Percentiles rank a stretch among this genome's conserved stretches.
Evolutionary conservation across 306 rosid species (phyloP).

Genomic region (Trifolium subterraneum): DNA sequence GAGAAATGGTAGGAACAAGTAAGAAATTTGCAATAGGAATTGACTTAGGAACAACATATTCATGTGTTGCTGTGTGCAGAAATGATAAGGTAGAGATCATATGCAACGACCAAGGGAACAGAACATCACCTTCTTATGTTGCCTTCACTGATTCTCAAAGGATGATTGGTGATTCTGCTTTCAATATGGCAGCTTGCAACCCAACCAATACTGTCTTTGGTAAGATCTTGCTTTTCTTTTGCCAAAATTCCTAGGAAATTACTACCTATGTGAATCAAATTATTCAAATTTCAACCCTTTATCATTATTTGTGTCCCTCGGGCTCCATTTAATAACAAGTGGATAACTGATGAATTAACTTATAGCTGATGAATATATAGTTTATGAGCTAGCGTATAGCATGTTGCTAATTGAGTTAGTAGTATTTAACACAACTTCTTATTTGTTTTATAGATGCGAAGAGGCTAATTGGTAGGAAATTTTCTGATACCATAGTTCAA

Average conservation of each 20-base stretch:
- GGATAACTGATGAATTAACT: too few species aligned
- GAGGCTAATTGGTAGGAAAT: slow-evolving; percentile 68
- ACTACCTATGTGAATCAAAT: too few species aligned
- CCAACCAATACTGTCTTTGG: slow-evolving; percentile 58
- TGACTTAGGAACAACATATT: too few species aligned
- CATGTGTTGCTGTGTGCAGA: too few species aligned
- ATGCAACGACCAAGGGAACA: slow-evolving; percentile 60
- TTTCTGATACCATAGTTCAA: slow-evolving; percentile 50
- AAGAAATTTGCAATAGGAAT: too few species aligned
- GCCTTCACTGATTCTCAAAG: slow-evolving; percentile 36
- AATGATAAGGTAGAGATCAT: slow-evolving; percentile 57
- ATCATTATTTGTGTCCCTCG: too few species aligned
- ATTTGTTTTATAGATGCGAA: slow-evolving; percentile 54
- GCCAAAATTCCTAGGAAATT: too few species aligned
- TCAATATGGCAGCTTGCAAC: slow-evolving; percentile 58
- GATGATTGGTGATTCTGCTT: slow-evolving; percentile 63
- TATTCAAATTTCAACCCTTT: neutral
- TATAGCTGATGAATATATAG: too few species aligned
- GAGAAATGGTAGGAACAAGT: too few species aligned
- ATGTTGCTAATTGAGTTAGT: too few species aligned
- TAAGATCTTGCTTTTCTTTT: slow-evolving; percentile 7
- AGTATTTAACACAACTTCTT: neutral
- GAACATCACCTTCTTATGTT: slow-evolving; percentile 49
- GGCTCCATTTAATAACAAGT: too few species aligned
- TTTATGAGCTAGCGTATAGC: too few species aligned